phyloP scores from a whole-genome alignment of 1,284 basidiomycete species.

The Cutaneotrichosporon arboriforme region DNA sequence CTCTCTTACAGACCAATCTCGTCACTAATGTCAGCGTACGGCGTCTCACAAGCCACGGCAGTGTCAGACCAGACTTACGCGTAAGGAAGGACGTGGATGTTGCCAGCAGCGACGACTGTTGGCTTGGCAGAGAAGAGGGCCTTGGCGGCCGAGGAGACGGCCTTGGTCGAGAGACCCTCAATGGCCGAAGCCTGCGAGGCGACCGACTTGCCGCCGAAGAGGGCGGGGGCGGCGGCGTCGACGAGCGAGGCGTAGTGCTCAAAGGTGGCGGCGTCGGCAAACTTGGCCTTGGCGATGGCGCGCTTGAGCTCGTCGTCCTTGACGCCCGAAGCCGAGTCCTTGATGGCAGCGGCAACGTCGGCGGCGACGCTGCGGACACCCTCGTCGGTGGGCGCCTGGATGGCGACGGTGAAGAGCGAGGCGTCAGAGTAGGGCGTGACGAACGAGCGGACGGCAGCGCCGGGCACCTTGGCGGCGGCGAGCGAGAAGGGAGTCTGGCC shows the following conservation, averaged over 20 bases:
- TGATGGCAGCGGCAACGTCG: slow-evolving; percentile 62
- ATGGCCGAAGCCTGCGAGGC: slow-evolving; percentile 51
- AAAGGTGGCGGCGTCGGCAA: slow-evolving; percentile 62
- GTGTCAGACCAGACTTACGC: slow-evolving; percentile 45
- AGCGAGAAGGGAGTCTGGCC: slow-evolving; percentile 63
- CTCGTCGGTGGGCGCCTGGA: slow-evolving; percentile 49
- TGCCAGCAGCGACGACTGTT: slow-evolving; percentile 78
- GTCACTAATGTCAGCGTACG: slow-evolving; percentile 49
- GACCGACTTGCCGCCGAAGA: slow-evolving; percentile 57
- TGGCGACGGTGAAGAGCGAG: slow-evolving; percentile 70
- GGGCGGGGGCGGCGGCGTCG: slow-evolving; percentile 52
- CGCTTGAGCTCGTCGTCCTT: slow-evolving; percentile 68
- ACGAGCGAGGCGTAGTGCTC: slow-evolving; percentile 67
- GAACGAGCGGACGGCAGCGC: slow-evolving; percentile 60
- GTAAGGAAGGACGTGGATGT: slow-evolving; percentile 68
- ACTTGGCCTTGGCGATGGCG: slow-evolving; percentile 81
- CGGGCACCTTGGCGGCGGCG: slow-evolving; percentile 45
- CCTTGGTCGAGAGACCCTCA: slow-evolving; percentile 58
- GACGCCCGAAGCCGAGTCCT: slow-evolving; percentile 57
- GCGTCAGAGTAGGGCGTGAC: slow-evolving; percentile 85
- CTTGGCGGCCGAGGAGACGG: slow-evolving; percentile 56
- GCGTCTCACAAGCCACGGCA: neutral
- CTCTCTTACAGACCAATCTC: slow-evolving; percentile 67
- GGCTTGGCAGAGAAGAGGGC: slow-evolving; percentile 58
- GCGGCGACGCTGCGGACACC: slow-evolving; percentile 52